Evolutionary conservation across 2,329 filamentous ascomycete species (phyloP).

Genomic region (Mollisia scopiformis): DNA sequence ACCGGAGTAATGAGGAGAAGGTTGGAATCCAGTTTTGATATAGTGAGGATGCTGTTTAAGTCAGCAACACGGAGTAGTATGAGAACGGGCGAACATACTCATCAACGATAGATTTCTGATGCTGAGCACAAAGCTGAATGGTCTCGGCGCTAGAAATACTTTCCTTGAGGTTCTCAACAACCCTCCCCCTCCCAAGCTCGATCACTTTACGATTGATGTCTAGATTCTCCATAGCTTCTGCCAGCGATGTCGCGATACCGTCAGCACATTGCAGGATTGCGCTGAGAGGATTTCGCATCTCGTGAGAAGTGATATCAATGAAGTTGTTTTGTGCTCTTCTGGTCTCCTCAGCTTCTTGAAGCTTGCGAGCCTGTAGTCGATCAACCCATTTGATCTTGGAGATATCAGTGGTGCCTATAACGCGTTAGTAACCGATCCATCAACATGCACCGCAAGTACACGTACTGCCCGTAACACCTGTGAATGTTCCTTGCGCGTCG

Average conservation of each 20-base stretch:
- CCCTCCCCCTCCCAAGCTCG: too few species aligned
- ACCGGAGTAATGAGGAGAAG: slow-evolving; percentile 71
- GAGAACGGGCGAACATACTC: slow-evolving; percentile 16
- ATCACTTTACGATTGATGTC: slow-evolving; percentile 43
- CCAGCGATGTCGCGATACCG: slow-evolving; percentile 59
- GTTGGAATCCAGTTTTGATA: slow-evolving; percentile 73
- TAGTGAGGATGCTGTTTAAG: slow-evolving; percentile 54
- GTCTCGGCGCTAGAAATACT: slow-evolving; percentile 76
- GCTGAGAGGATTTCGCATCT: slow-evolving; percentile 73
- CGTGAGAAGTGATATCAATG: slow-evolving; percentile 72
- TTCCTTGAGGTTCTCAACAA: slow-evolving; percentile 51
- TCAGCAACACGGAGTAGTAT: neutral
- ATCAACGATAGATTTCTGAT: slow-evolving; percentile 74
- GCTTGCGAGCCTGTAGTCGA: slow-evolving; percentile 73
- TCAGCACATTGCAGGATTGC: slow-evolving; percentile 77
- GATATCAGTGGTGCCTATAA: slow-evolving; percentile 72
- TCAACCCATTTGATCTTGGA: slow-evolving; percentile 83
- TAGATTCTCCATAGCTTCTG: slow-evolving; percentile 23
- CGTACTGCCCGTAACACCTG: slow-evolving; percentile 67
- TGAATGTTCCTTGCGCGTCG: slow-evolving; percentile 60
- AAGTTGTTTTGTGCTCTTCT: slow-evolving; percentile 74
- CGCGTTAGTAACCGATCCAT: slow-evolving; percentile 58
- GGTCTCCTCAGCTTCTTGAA: slow-evolving; percentile 78
- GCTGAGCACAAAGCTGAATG: slow-evolving; percentile 74
- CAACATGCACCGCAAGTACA: neutral